Evolutionary conservation across 805 yeast genomes (phyloP), one percentile per base, ranked within the genome.

Genomic region (Suhomyces kilbournensis): DNA sequence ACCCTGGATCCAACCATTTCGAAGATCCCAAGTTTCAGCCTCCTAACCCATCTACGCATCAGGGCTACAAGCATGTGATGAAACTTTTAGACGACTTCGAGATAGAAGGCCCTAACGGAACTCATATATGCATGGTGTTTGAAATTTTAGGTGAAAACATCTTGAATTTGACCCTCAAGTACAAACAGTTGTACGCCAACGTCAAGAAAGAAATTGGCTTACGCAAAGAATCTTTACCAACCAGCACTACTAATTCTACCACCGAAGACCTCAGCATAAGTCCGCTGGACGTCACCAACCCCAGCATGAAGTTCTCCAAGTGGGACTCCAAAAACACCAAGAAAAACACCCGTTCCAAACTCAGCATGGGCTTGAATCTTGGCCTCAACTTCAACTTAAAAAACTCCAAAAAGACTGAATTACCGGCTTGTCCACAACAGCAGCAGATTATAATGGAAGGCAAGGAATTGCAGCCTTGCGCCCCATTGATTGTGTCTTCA

Each of bases 81-180:
- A 73, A 75, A 60, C 62, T 84, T 53, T 65, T 78, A 38, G 88
- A 84, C 62, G 77, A 81, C 59, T 84, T 84, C 60, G 68, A 72
- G 19, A 81, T 82, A 54, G 52, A 56, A 2, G 89, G 89, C 3
- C 87, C 87, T 7, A 78, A 84, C 61, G 89, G 89, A 0, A 74
- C 70, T 23, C 89, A 84, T 61, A 77, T 83, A 26, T 82, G 86
- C 62, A 82, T 84, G 85, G 85, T 82, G 3, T 81, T 84, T 54
- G 88, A 84, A 67, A 81, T 84, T 1, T 65, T 84, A 42, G 88
- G 88, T 17, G 87, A 84, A 58, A 83, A 79, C 60, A 68, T 83
- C 61, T 65, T 82, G 48, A 79, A 77, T 50, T 67, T 83, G 50
- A 66, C 82, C 47, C 68, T 77, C 42, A 71, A 82, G 39, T 82